Conservation (phyloP, 352 stramenopile genomes). For the Phytopythium helicoides region DNA sequence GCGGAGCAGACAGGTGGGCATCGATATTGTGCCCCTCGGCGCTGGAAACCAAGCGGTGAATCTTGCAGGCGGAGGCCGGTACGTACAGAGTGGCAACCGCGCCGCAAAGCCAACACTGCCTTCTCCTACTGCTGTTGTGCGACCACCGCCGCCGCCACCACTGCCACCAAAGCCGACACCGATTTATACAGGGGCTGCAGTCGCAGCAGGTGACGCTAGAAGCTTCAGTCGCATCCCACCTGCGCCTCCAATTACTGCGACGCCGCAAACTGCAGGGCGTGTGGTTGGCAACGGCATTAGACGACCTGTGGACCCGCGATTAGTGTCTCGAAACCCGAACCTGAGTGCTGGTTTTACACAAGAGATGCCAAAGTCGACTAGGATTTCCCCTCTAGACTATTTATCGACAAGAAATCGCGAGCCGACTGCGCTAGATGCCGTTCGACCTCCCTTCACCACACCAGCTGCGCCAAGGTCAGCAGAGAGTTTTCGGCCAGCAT, state of each 20-base stretch:
- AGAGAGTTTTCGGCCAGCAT: not conserved
- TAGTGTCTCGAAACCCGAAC: not conserved
- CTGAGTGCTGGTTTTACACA: not conserved
- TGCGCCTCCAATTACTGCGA: too few relatives aligned
- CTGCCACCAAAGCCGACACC: not conserved
- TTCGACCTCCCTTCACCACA: not conserved
- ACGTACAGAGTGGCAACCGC: constrained; percentile 69
- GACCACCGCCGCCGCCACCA: constrained; percentile 6
- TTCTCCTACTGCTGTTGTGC: not conserved
- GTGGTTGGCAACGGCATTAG: not conserved
- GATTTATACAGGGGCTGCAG: too few relatives aligned
- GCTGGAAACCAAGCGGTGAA: constrained; percentile 17
- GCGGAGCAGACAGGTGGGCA: constrained; percentile 22
- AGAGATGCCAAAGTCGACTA: constrained; percentile 2
- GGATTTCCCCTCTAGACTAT: constrained; percentile 32
- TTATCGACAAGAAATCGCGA: constrained; percentile 2
- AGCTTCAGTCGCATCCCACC: too few relatives aligned
- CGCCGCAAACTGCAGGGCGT: too few relatives aligned
- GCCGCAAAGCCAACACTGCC: constrained; percentile 14
- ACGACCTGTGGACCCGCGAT: too few relatives aligned
- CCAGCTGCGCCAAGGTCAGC: not conserved
- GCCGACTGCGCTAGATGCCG: not conserved
- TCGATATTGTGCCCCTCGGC: constrained; percentile 55
- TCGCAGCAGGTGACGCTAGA: too few relatives aligned
- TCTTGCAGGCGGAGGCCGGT: constrained; percentile 47